Base-by-base conservation (phyloP, 2,329 filamentous ascomycete species). In the Fusarium sp. region DNA sequence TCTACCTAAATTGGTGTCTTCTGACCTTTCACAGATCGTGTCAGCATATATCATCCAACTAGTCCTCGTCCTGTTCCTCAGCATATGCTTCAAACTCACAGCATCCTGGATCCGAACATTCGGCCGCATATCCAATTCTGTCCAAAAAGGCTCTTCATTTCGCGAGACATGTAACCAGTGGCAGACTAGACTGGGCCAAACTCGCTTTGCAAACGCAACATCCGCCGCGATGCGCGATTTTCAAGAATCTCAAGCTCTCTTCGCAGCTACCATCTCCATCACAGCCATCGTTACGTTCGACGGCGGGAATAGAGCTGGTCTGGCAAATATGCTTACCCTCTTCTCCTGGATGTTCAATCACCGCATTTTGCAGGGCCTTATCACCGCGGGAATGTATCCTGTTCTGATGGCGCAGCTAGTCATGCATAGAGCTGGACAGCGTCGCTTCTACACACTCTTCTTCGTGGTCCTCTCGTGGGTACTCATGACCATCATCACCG, bases 321-420 rank as follows among this genome's bases (percentile, higher is more conserved):
- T 50, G 5, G 53, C 37, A 5, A 60, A 60, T 0, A 44, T 58
- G 53, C 10, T 50, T 2, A 58, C 44, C 1, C 23, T 58, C 0
- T 50, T 44, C 15, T 60, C 53, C 0, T 58, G 53, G 53, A 49
- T 58, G 35, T 50, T 60, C 3, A 60, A 60, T 1, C 43, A 39
- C 7, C 43, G 44, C 0, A 49, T 60, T 0, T 1, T 50, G 0
- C 56, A 58, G 2, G 56, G 53, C 0, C 35, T 60, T 1, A 32
- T 60, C 7, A 60, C 37, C 1, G 30, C 44, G 0, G 54, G 57
- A 2, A 60, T 58, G 11, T 58, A 39, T 3, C 32, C 44, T 0
- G 23, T 51, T 0, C 5, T 60, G 2, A 1, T 59, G 4, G 23
- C 54, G 3, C 57, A 59, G 1, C 19, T 60, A 0, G 8, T 50